Evolutionary conservation across 345 rosid genomes (phyloP), one percentile per base, ranked within the genome.

Genomic region (Euclidium syriacum): DNA sequence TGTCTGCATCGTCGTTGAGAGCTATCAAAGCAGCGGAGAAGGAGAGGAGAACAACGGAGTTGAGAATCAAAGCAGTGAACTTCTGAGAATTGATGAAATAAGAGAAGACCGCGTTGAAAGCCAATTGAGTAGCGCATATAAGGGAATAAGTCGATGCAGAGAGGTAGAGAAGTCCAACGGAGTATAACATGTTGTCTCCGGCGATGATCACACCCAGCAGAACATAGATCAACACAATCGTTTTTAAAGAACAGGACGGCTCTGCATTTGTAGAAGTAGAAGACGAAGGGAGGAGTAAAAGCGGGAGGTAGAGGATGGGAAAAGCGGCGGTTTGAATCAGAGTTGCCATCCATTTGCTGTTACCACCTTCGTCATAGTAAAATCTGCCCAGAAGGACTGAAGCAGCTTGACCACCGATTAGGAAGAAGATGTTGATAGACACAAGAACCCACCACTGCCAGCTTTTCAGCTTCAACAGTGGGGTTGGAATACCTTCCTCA

Each of bases 91-190:
- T 92, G 53, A 92, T 71, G 75, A 77, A 82, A 75, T 65, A 82
- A 4, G 96, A 86, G 77, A 89, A 86, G 29, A 89, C 62, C 2
- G 86, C 86, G 74, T 86, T 92, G 49, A 85, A 89, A 29, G 83
- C 85, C 49, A 92, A 71, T 39, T 92, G 98, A 46, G 86, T 74
- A 4, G 88, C 89, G 53, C 91, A 89, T 14, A 82, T 75, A 33
- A 92, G 85, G 8, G 96, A 86, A 59, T 85, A 92, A 9, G 96
- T 83, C 27, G 96, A 89, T 55, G 81, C 73, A 3, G 95, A 77
- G 47, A 92, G 95, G 70, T 83, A 82, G 58, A 75, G 60, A 40
- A 92, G 88, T 25, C 98, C 98, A 30, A 68, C 15, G 16, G 96
- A 83, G 67, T 85, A 86, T 38, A 88, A 35, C 78, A 80, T 51